Conservation (phyloP, 2,329 filamentous ascomycete genomes). For the Calonectria hongkongensis region DNA sequence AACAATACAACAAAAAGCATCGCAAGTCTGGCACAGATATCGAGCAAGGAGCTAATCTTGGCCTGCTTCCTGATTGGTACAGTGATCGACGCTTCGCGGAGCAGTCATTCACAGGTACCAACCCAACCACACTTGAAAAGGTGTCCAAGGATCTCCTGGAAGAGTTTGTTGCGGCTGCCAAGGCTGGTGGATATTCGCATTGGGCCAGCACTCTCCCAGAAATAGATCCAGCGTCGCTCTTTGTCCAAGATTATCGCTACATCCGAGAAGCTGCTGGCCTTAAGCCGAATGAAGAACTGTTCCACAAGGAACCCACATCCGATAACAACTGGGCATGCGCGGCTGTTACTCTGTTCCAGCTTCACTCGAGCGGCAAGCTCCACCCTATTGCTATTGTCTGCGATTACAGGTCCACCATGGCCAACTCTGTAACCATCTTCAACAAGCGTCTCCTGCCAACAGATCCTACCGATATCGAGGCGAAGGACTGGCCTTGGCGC, state of each 20-base stretch:
- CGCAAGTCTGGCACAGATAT: constrained; percentile 61
- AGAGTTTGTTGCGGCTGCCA: constrained; percentile 60
- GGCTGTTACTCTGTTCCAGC: constrained; percentile 65
- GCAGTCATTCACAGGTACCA: constrained; percentile 66
- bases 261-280: constrained; percentile 62
- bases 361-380: constrained; percentile 65
- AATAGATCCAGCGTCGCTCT: constrained; percentile 58
- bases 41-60: constrained; percentile 57
- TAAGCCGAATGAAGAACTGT: constrained; percentile 52
- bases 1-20: constrained; percentile 59
- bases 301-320: constrained; percentile 54
- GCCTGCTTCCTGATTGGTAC: constrained; percentile 63
- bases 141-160: constrained; percentile 57
- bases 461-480: constrained; percentile 51
- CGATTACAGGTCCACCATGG: constrained; percentile 66
- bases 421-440: constrained; percentile 69
- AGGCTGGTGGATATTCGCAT: constrained; percentile 56
- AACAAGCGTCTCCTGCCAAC: constrained; percentile 64
- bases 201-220: constrained; percentile 57
- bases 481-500: constrained; percentile 69
- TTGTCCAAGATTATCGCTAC: constrained; percentile 66
- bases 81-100: constrained; percentile 66
- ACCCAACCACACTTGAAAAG: constrained; percentile 67
- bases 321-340: constrained; percentile 61
- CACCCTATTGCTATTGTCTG: constrained; percentile 69